Conservation (phyloP, 2,329 filamentous ascomycete genomes). For the Neofusicoccum ribis region DNA sequence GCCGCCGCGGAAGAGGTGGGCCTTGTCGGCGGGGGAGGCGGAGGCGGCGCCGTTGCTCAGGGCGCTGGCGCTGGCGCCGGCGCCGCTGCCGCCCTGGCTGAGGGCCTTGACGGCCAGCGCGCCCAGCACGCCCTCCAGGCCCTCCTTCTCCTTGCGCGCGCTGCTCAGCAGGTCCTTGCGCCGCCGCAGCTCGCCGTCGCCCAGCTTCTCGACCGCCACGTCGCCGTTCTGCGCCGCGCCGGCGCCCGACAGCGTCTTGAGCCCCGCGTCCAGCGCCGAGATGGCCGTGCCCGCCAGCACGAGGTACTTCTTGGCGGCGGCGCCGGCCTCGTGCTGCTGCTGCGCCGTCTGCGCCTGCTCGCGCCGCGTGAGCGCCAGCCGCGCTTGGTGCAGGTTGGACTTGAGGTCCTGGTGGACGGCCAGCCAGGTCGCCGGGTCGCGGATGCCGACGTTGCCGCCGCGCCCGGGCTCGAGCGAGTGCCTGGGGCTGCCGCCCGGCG, state of each 20-base stretch:
- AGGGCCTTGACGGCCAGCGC: constrained; percentile 57
- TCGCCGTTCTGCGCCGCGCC: constrained; percentile 31
- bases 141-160: constrained; percentile 72
- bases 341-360: constrained; percentile 63
- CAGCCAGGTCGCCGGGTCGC: constrained; percentile 58
- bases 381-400: constrained; percentile 65
- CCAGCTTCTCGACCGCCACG: constrained; percentile 52
- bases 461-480: not conserved
- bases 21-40: constrained; percentile 38
- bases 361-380: constrained; percentile 65
- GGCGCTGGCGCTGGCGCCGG: constrained; percentile 33
- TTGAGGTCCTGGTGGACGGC: constrained; percentile 76
- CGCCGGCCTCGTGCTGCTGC: constrained; percentile 66
- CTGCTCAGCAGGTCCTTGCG: constrained; percentile 69
- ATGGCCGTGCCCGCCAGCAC: constrained; percentile 68
- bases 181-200: constrained; percentile 73
- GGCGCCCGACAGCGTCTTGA: constrained; percentile 45
- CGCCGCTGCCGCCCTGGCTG: constrained; percentile 34
- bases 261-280: constrained; percentile 63
- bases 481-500: not conserved
- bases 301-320: constrained; percentile 72
- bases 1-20: constrained; percentile 32
- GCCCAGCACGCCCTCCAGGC: constrained; percentile 70
- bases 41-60: constrained; percentile 39
- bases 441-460: constrained; percentile 10